Conservation (phyloP, 441 rosid genomes). For the Syzygium syzygioides region DNA sequence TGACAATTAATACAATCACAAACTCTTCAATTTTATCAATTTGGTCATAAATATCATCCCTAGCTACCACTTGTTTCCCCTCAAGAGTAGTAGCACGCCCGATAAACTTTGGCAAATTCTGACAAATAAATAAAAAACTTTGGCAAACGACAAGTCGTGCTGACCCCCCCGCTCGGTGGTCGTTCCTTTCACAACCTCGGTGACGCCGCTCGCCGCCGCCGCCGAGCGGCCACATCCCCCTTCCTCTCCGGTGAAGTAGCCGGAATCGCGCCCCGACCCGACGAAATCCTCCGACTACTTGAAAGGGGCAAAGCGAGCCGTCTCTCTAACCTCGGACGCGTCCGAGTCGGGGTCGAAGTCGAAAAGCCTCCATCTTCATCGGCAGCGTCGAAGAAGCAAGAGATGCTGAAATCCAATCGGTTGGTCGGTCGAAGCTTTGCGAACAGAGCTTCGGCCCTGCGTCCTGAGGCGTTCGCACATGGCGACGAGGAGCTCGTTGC, state of each 20-base stretch:
- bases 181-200: not conserved
- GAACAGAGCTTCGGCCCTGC: not conserved
- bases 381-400: not conserved
- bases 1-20: no score
- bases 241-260: not conserved
- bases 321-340: not conserved
- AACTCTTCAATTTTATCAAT: no score
- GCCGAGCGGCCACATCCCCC: not conserved
- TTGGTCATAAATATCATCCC: not conserved
- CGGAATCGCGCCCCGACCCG: not conserved
- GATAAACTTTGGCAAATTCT: not conserved
- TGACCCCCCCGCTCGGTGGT: not conserved
- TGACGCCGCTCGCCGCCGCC: not conserved
- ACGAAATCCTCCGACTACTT: not conserved
- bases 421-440: not conserved
- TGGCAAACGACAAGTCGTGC: not conserved
- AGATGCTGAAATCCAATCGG: not conserved
- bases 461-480: not conserved
- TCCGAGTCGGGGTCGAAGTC: not conserved
- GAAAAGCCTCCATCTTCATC: not conserved
- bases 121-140: not conserved
- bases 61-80: not conserved
- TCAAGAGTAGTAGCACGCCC: not conserved
- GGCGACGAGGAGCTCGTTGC: not conserved
- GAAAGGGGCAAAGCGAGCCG: not conserved